These are phyloP conservation scores for Phaeosphaeriaceae sp. DNA, from an alignment of 2,329 filamentous ascomycete genomes.

Conservation along the genomic window DNA sequence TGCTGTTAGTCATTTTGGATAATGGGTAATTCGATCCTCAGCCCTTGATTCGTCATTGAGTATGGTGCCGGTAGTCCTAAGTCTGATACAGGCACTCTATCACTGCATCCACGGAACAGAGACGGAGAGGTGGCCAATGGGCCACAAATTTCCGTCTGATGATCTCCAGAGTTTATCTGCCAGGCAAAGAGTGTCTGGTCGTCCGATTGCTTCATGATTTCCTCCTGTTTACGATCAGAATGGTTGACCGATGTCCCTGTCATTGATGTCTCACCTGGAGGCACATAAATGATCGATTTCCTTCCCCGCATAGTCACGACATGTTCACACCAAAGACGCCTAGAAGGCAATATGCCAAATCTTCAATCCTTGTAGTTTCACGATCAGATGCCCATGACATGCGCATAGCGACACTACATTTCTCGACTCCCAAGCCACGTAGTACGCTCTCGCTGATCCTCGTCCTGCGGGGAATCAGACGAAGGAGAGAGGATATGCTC, in stretches of 20 bases:
- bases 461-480: background rate
- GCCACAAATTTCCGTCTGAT: background rate
- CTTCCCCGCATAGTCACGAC: conserved; percentile 17
- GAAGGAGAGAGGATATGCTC: background rate
- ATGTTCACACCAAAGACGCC: conserved; percentile 24
- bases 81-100: background rate
- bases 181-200: conserved; percentile 2
- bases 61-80: background rate
- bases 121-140: background rate
- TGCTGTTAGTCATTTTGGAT: background rate
- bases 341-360: conserved; percentile 22
- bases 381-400: conserved; percentile 26
- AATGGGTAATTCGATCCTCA: background rate
- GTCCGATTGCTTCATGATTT: conserved; percentile 1
- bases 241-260: no score
- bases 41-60: conserved; percentile 1
- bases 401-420: conserved; percentile 6
- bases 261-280: conserved; percentile 17
- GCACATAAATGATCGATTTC: conserved; percentile 9
- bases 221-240: no score
- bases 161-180: background rate
- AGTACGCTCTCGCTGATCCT: conserved; percentile 5
- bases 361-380: conserved; percentile 21
- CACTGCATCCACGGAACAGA: background rate
- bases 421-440: background rate